Evolutionary conservation across 176 grass and related monocot genomes (phyloP), one percentile per base, ranked within the genome.

Genomic region (Cymbopogon citratus): DNA sequence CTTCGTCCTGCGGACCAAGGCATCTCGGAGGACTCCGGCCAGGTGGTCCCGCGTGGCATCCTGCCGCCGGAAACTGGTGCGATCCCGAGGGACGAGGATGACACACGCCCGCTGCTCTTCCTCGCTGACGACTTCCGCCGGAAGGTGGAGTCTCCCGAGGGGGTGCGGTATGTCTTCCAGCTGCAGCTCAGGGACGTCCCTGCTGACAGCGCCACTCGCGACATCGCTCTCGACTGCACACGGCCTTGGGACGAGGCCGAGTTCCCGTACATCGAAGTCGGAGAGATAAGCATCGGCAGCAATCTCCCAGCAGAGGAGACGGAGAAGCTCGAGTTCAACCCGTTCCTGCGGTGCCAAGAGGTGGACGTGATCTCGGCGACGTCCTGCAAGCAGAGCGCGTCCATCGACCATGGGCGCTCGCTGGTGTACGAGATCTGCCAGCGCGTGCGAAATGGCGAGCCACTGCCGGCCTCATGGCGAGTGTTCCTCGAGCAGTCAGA

Each of bases 361-460:
- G 88, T 86, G 76, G 91, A 88, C 65, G 86, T 94, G 70, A 88
- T 94, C 61, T 52, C 66, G 15, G 91, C 86, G 6, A 91, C 86
- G 13, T 94, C 91, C 6, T 83, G 76, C 88, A 81, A 13, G 31
- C 86, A 94, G 86, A 94, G 91, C 21, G 83, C 91, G 57, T 94
- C 88, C 76, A 94, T 94, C 21, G 91, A 91, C 80, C 91, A 94
- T 6, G 91, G 88, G 7, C 88, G 88, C 9, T 94, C 88, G 0
- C 68, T 91, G 71, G 83, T 94, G 0, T 94, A 94, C n/a, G 86
- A 91, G 83, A 88, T 91, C 62, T 94, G 91, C 41, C 88, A 94
- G 10, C 83, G 69, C 31, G 29, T 91, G 13, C 75, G 86, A 5
- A 94, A 94, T 3, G 80, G 88, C 11, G 60, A 77, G 66, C 91